Evolutionary conservation across 2,329 filamentous ascomycete species (phyloP).

Genomic region (Colletotrichum sp.): DNA sequence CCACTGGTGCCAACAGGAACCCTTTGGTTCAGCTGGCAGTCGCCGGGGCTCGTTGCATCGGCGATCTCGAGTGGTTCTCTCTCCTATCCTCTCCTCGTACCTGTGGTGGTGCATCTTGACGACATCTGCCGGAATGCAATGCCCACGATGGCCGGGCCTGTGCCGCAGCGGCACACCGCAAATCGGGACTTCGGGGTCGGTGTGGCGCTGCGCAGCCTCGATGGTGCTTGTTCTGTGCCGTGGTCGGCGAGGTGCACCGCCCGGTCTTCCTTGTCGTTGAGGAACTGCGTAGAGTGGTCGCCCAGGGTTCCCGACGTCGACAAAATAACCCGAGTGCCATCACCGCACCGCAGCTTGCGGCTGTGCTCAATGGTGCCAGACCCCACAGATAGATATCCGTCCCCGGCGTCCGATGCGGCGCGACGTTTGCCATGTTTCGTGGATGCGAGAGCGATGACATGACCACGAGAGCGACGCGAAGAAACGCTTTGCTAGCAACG

Average conservation of each 20-base stretch:
- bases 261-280: background rate
- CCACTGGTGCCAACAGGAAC: background rate
- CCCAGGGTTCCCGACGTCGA: background rate
- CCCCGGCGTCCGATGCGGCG: background rate
- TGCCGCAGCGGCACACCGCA: background rate
- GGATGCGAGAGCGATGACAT: background rate
- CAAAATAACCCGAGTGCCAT: background rate
- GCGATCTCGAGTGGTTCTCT: background rate
- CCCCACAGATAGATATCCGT: background rate
- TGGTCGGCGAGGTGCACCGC: slow-evolving; percentile 9
- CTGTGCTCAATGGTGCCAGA: slow-evolving; percentile 11
- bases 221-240: slow-evolving; percentile 5
- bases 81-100: background rate
- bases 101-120: background rate
- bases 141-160: background rate
- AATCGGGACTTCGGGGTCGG: background rate
- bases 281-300: background rate
- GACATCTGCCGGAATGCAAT: background rate
- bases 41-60: background rate
- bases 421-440: background rate
- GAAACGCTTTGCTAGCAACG: background rate
- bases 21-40: background rate
- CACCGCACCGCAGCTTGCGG: slow-evolving; percentile 11
- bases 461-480: background rate
- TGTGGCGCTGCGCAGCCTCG: slow-evolving; percentile 13